Percentiles rank a stretch among this genome's conserved stretches.
These are phyloP conservation scores for Kuraishia piskuri DNA, from an alignment of 805 yeast genomes.

Conservation along the genomic window DNA sequence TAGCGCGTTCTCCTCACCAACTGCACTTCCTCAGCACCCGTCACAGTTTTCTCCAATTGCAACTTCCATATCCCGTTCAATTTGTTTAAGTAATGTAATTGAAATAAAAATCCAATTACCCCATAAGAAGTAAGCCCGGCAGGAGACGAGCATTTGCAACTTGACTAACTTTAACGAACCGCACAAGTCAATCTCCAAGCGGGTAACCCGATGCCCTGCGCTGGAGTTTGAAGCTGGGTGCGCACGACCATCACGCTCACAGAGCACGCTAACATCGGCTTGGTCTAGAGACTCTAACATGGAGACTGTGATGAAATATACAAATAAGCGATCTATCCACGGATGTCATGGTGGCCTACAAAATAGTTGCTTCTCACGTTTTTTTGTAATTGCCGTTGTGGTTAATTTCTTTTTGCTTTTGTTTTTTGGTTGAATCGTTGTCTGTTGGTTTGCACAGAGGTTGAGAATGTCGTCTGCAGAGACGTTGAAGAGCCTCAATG, in stretches of 20 bases:
- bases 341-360: neutral
- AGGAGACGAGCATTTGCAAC: neutral
- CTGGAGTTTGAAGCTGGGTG: neutral
- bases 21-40: no score
- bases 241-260: neutral
- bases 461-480: neutral
- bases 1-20: no score
- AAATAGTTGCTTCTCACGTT: neutral
- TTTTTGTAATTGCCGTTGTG: neutral
- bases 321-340: neutral
- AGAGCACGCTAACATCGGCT: neutral
- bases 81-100: no score
- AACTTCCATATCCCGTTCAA: no score
- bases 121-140: no score
- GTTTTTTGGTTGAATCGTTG: neutral
- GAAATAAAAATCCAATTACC: no score
- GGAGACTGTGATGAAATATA: neutral
- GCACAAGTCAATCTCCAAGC: neutral
- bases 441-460: neutral
- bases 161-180: neutral
- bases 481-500: slow-evolving; percentile 4
- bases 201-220: neutral
- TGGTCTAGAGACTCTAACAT: neutral
- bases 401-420: neutral
- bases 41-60: no score